phyloP scores from a whole-genome alignment of 2,329 filamentous ascomycete species.

The Cladosporium cucumerinum region DNA sequence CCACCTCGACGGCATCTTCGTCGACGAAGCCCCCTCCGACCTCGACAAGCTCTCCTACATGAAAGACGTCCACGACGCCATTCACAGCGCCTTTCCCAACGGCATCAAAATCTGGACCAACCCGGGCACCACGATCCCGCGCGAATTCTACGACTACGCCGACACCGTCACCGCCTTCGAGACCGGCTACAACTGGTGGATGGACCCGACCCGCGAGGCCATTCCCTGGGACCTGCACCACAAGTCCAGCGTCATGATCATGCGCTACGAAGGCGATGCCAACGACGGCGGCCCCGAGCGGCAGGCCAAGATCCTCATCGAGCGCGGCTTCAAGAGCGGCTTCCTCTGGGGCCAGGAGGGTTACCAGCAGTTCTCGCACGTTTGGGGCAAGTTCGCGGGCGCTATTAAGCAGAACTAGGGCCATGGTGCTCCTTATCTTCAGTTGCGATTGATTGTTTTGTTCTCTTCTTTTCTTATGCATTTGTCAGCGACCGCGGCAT shows the following conservation, averaged over 20 bases:
- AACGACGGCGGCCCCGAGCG: conserved; percentile 8
- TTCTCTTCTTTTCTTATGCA: background rate
- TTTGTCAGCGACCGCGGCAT: background rate
- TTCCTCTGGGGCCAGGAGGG: conserved; percentile 16
- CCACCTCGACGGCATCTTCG: conserved; percentile 30
- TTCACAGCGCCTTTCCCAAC: conserved; percentile 8
- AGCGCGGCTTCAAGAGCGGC: conserved; percentile 17
- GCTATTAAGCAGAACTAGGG: conserved; percentile 1
- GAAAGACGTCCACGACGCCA: conserved; percentile 14
- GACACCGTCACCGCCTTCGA: conserved; percentile 19
- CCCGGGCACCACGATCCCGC: conserved; percentile 14
- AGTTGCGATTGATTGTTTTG: background rate
- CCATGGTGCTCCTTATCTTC: too few species aligned
- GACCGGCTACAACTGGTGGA: conserved; percentile 16
- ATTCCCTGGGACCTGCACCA: conserved; percentile 15
- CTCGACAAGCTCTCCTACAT: conserved; percentile 16
- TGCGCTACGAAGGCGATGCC: conserved; percentile 15
- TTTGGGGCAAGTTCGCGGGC: conserved; percentile 15
- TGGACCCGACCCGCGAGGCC: conserved; percentile 6
- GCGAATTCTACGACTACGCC: conserved; percentile 17
- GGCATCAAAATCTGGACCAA: conserved; percentile 16
- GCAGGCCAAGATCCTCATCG: conserved; percentile 8
- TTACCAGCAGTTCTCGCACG: conserved; percentile 17
- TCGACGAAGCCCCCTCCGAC: conserved; percentile 29
- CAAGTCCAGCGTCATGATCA: conserved; percentile 16